Conservation (phyloP, 768 basidiomycete species). For the Kwoniella bestiolae region DNA sequence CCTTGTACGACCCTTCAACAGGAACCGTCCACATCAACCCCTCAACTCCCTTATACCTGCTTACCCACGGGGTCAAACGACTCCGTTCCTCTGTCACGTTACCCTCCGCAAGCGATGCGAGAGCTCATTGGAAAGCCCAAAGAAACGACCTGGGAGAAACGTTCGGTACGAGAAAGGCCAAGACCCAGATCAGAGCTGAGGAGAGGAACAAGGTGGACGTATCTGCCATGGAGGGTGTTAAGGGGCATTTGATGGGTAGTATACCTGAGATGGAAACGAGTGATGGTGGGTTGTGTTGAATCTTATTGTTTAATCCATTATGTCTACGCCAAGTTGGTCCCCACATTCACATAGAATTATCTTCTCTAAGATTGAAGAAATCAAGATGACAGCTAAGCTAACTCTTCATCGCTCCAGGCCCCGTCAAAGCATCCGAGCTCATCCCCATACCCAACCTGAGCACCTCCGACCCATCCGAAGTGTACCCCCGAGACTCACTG, state of each 20-base stretch:
- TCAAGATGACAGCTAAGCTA: too few species aligned
- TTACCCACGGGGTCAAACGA: slow-evolving; percentile 80
- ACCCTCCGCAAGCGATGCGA: slow-evolving; percentile 5
- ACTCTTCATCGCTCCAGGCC: slow-evolving; percentile 22
- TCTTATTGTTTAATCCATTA: background rate
- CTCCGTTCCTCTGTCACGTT: slow-evolving; percentile 55
- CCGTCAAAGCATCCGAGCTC: slow-evolving; percentile 62
- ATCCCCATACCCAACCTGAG: slow-evolving; percentile 74
- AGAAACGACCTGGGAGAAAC: slow-evolving; percentile 82
- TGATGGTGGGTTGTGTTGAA: slow-evolving; percentile 65
- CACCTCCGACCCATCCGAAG: slow-evolving; percentile 72
- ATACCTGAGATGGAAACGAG: slow-evolving; percentile 79
- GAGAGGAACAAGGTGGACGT: slow-evolving; percentile 91
- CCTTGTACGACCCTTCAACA: slow-evolving; percentile 76
- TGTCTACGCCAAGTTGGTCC: too few species aligned
- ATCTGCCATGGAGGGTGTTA: slow-evolving; percentile 81
- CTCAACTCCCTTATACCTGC: slow-evolving; percentile 65
- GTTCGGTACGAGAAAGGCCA: slow-evolving; percentile 94
- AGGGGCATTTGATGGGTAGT: slow-evolving; percentile 76
- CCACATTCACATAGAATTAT: too few species aligned
- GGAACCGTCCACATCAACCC: slow-evolving; percentile 69
- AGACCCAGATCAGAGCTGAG: slow-evolving; percentile 76
- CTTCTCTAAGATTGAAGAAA: too few species aligned
- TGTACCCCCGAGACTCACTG: slow-evolving; percentile 65
- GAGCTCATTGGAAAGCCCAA: slow-evolving; percentile 64